Percentiles rank a stretch among this genome's conserved stretches.
phyloP scores from a whole-genome alignment of 768 basidiomycete species.

The Tricholoma saponaceum region DNA sequence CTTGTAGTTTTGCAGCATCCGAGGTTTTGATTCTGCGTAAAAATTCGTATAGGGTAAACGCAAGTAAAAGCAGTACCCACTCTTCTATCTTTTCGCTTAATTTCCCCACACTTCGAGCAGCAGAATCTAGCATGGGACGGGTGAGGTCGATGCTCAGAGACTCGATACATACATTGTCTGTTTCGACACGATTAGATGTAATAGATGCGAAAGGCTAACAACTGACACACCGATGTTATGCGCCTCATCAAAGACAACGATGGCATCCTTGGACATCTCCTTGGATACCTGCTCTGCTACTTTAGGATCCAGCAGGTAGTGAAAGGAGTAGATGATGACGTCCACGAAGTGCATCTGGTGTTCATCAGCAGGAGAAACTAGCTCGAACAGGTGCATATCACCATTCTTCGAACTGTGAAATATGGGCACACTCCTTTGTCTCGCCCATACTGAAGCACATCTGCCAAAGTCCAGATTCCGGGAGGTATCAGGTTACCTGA shows the following conservation, averaged over 20 bases:
- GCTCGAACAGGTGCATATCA: constrained; percentile 23
- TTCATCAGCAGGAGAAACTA: constrained; percentile 6
- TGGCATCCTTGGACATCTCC: constrained; percentile 95
- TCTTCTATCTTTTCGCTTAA: constrained; percentile 93
- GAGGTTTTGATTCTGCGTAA: constrained; percentile 82
- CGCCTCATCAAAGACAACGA: constrained; percentile 98
- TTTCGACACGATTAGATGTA: constrained; percentile 21
- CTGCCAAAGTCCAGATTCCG: constrained; percentile 93
- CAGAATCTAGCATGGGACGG: constrained; percentile 95
- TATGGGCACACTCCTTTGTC: constrained; percentile 90
- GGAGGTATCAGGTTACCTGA: constrained; percentile 76
- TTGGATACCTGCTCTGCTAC: constrained; percentile 99
- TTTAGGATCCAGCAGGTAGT: constrained; percentile 97
- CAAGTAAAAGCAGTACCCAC: constrained; percentile 38
- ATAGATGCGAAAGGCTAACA: neutral
- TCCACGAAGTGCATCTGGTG: constrained; percentile 90
- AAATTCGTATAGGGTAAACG: constrained; percentile 1
- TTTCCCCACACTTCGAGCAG: constrained; percentile 79
- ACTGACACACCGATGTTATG: constrained; percentile 84
- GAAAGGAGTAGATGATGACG: constrained; percentile 98
- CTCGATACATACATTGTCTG: constrained; percentile 99
- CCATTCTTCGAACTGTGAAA: constrained; percentile 95
- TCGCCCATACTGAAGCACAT: constrained; percentile 83
- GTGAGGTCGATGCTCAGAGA: constrained; percentile 97
- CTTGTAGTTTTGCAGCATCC: constrained; percentile 90